phyloP scores from a whole-genome alignment of 2,329 filamentous ascomycete species.

The Knufia fluminis region DNA sequence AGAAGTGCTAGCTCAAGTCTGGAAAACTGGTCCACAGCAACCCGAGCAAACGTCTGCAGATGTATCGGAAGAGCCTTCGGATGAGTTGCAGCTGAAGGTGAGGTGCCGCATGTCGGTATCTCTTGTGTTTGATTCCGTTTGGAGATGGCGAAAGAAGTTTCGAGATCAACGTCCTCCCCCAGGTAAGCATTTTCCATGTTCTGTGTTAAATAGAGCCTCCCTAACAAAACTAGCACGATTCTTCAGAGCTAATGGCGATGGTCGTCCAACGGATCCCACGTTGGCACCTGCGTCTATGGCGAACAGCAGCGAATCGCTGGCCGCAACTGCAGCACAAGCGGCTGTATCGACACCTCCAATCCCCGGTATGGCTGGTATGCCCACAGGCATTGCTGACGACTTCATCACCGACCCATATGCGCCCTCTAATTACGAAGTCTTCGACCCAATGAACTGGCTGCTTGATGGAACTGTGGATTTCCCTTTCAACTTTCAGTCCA shows the following conservation, averaged over 20 bases:
- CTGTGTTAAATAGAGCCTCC: slow-evolving; percentile 40
- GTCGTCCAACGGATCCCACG: background rate
- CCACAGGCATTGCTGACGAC: slow-evolving; percentile 19
- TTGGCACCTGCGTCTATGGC: slow-evolving; percentile 29
- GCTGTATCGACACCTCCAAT: slow-evolving; percentile 8
- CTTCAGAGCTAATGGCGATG: slow-evolving; percentile 8
- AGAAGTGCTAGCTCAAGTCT: slow-evolving; percentile 57
- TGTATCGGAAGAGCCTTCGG: slow-evolving; percentile 22
- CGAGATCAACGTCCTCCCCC: slow-evolving; percentile 53
- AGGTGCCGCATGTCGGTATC: slow-evolving; percentile 60
- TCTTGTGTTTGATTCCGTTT: slow-evolving; percentile 57
- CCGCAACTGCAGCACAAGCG: slow-evolving; percentile 17
- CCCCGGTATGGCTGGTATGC: slow-evolving; percentile 24
- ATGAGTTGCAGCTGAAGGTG: slow-evolving; percentile 51
- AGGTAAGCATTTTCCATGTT: slow-evolving; percentile 48
- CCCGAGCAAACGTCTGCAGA: slow-evolving; percentile 10
- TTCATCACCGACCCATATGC: slow-evolving; percentile 17
- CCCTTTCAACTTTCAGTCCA: slow-evolving; percentile 44
- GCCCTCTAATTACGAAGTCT: slow-evolving; percentile 69
- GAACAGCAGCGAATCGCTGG: slow-evolving; percentile 32
- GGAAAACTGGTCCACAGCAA: slow-evolving; percentile 40
- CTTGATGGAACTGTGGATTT: slow-evolving; percentile 77
- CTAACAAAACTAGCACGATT: slow-evolving; percentile 8
- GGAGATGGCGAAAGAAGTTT: slow-evolving; percentile 57
- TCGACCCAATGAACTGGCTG: slow-evolving; percentile 90